phyloP scores from a whole-genome alignment of 2,329 filamentous ascomycete genomes.

The Sporothrix mexicana region DNA sequence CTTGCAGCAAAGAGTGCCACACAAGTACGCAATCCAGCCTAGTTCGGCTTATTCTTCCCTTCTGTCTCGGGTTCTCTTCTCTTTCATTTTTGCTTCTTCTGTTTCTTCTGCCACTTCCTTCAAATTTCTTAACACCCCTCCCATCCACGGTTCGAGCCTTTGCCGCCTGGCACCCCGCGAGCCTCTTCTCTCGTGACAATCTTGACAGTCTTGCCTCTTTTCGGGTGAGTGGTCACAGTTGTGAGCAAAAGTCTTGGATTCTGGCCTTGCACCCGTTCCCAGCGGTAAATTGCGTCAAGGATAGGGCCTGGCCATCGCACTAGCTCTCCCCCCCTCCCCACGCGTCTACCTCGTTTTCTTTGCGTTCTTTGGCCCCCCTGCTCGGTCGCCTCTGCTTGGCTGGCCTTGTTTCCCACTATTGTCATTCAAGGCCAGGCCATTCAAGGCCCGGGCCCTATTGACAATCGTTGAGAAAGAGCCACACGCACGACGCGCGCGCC shows the following conservation, averaged over 20 bases:
- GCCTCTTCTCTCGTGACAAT: not conserved
- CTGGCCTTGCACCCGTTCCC: constrained; percentile 21
- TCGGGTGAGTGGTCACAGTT: not conserved
- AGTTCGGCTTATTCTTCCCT: constrained; percentile 20
- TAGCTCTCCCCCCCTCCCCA: constrained; percentile 28
- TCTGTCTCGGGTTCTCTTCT: not conserved
- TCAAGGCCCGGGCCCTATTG: not conserved
- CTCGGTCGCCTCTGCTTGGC: constrained; percentile 17
- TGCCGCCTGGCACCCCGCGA: constrained; percentile 20
- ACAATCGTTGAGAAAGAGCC: constrained; percentile 13
- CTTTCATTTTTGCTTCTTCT: not conserved
- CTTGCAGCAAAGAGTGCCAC: constrained; percentile 3
- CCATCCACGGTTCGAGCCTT: constrained; percentile 16
- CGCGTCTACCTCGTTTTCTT: constrained; percentile 28
- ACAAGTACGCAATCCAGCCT: constrained; percentile 27
- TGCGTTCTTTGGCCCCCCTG: constrained; percentile 13
- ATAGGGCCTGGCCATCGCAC: constrained; percentile 12
- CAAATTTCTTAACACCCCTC: not conserved
- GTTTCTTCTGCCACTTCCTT: not conserved
- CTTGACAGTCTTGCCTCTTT: not conserved
- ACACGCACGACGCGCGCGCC: constrained; percentile 18
- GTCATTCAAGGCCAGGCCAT: constrained; percentile 9
- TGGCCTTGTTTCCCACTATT: constrained; percentile 6
- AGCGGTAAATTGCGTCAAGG: constrained; percentile 25
- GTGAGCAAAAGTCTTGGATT: not conserved